Percentiles rank a stretch among this genome's conserved stretches.
These are phyloP conservation scores for Capronia epimyces DNA, from an alignment of 2,329 filamentous ascomycete species.

Conservation along the genomic window DNA sequence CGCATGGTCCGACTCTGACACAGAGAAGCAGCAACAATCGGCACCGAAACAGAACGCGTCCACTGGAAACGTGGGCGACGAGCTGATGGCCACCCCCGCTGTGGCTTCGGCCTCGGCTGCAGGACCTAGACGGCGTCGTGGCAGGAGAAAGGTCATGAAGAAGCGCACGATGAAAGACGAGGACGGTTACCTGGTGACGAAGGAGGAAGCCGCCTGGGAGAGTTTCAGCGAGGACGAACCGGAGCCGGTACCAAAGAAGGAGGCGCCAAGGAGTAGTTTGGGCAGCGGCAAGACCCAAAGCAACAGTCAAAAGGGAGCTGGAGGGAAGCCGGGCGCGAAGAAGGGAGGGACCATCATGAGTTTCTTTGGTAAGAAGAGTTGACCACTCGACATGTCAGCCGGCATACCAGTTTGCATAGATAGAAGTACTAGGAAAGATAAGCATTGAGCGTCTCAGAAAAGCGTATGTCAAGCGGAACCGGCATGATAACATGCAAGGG, in stretches of 20 bases:
- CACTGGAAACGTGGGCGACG: conserved; percentile 27
- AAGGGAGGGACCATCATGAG: conserved; percentile 79
- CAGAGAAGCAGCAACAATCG: conserved; percentile 29
- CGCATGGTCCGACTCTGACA: conserved; percentile 31
- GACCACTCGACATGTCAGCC: background rate
- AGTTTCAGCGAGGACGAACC: conserved; percentile 88
- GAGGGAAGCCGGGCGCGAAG: conserved; percentile 33
- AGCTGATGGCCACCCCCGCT: conserved; percentile 40
- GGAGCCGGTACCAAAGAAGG: conserved; percentile 33
- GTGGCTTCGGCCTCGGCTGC: conserved; percentile 24
- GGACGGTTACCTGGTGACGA: conserved; percentile 85
- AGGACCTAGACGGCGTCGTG: conserved; percentile 63
- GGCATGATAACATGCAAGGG: too few species aligned
- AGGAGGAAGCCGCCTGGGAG: conserved; percentile 80
- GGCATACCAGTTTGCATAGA: background rate
- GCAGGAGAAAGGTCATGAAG: conserved; percentile 74
- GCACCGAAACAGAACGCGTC: conserved; percentile 35
- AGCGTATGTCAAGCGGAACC: background rate
- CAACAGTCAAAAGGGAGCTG: conserved; percentile 10
- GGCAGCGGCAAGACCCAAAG: conserved; percentile 49
- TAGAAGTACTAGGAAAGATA: background rate
- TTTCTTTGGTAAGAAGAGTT: conserved; percentile 74
- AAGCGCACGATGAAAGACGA: conserved; percentile 84
- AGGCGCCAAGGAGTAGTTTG: conserved; percentile 31
- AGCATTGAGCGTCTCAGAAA: background rate